Conservation (phyloP, 2,329 filamentous ascomycete genomes). For the Chrysosporium queenslandicum region DNA sequence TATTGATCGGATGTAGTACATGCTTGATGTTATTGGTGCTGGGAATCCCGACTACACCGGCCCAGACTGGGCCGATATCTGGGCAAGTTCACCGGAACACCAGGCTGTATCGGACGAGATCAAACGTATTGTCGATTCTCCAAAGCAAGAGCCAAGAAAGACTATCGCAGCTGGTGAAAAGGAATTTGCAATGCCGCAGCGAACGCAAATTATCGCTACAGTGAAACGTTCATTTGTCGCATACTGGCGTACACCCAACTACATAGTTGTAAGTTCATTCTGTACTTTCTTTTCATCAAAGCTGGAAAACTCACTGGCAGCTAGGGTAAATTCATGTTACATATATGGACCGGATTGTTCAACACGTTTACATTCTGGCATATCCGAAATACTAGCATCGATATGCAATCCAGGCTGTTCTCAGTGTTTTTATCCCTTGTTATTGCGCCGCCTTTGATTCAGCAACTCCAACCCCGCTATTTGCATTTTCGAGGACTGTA, state of each 20-base stretch:
- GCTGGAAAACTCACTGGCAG: constrained; percentile 17
- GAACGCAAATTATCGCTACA: constrained; percentile 45
- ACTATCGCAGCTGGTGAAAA: constrained; percentile 41
- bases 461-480: constrained; percentile 66
- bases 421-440: constrained; percentile 67
- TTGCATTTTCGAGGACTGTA: constrained; percentile 58
- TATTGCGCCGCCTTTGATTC: constrained; percentile 63
- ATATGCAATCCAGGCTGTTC: constrained; percentile 63
- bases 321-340: constrained; percentile 52
- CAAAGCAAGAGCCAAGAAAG: constrained; percentile 32
- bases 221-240: constrained; percentile 50
- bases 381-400: constrained; percentile 47
- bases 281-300: background rate
- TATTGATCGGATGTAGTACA: constrained; percentile 48
- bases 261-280: constrained; percentile 34
- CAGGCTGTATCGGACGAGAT: constrained; percentile 43
- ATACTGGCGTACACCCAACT: constrained; percentile 57
- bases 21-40: constrained; percentile 64
- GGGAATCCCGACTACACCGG: constrained; percentile 52
- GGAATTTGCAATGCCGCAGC: constrained; percentile 54
- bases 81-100: constrained; percentile 46
- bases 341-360: constrained; percentile 55
- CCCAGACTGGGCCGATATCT: constrained; percentile 54
- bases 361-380: constrained; percentile 63
- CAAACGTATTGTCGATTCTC: constrained; percentile 41